Percentiles rank a stretch among this genome's conserved stretches.
phyloP scores from a whole-genome alignment of 2,329 filamentous ascomycete species.

The Trichoderma atrobrunneum region DNA sequence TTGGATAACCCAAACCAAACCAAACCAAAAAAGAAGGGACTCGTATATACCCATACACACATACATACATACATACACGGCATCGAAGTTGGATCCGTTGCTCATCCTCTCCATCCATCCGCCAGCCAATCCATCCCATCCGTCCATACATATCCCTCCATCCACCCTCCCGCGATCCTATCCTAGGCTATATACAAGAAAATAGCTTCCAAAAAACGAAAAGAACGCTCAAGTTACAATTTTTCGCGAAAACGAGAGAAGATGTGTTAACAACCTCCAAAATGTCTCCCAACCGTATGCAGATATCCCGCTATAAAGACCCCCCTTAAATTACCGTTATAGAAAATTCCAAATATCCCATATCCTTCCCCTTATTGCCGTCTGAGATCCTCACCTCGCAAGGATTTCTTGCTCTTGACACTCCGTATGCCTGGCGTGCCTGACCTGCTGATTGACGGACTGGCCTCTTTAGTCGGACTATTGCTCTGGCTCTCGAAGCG shows the following conservation, averaged over 20 bases:
- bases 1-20: neutral
- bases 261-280: neutral
- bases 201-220: neutral
- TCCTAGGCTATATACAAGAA: conserved; percentile 11
- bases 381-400: neutral
- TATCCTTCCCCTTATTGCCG: neutral
- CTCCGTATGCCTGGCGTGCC: neutral
- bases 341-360: neutral
- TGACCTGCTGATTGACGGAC: conserved; percentile 29
- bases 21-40: neutral
- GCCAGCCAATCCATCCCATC: neutral
- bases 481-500: conserved; percentile 48
- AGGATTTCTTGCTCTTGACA: conserved; percentile 16
- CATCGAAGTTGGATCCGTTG: neutral
- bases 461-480: conserved; percentile 40
- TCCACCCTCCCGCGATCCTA: neutral
- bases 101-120: neutral
- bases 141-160: neutral
- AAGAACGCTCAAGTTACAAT: conserved; percentile 7
- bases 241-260: conserved; percentile 1
- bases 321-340: neutral
- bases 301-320: neutral
- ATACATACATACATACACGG: neutral
- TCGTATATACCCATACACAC: neutral
- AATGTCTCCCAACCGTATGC: neutral